These are phyloP conservation scores for Crucibulum laeve DNA, from an alignment of 768 basidiomycete genomes.

Conservation along the genomic window DNA sequence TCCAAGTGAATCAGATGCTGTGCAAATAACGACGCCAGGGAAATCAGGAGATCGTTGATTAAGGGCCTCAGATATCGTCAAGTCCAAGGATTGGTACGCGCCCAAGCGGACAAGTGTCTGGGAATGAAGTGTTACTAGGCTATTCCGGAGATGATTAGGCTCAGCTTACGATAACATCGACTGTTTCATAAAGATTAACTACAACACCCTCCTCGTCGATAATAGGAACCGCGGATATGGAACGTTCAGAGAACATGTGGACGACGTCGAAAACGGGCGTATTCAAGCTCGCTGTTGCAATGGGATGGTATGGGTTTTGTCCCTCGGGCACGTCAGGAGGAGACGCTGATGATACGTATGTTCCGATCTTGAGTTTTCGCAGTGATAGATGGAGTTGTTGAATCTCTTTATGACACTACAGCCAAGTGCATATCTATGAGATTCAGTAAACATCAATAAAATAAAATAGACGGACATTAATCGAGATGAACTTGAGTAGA, in stretches of 20 bases:
- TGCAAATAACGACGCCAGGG: slow-evolving; percentile 95
- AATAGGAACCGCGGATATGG: slow-evolving; percentile 96
- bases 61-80: slow-evolving; percentile 90
- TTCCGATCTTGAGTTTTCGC: slow-evolving; percentile 88
- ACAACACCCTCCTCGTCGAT: slow-evolving; percentile 90
- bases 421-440: neutral
- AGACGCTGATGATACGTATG: slow-evolving; percentile 66
- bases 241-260: slow-evolving; percentile 94
- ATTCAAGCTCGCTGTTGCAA: slow-evolving; percentile 85
- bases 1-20: slow-evolving; percentile 85
- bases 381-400: slow-evolving; percentile 75
- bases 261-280: slow-evolving; percentile 98
- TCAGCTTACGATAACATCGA: slow-evolving; percentile 89
- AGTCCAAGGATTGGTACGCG: slow-evolving; percentile 92
- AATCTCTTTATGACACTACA: slow-evolving; percentile 82
- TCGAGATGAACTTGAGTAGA: slow-evolving; percentile 96
- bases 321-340: slow-evolving; percentile 42
- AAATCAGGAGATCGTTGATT: slow-evolving; percentile 92
- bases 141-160: slow-evolving; percentile 8
- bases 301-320: slow-evolving; percentile 78
- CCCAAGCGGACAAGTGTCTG: slow-evolving; percentile 94
- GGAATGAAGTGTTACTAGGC: slow-evolving; percentile 5
- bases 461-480: slow-evolving; percentile 63
- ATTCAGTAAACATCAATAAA: slow-evolving; percentile 4
- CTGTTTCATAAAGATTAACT: slow-evolving; percentile 95